These are phyloP conservation scores for Hsuehochloa calcarea DNA, from an alignment of 176 grass and related monocot genomes.

Conservation along the genomic window DNA sequence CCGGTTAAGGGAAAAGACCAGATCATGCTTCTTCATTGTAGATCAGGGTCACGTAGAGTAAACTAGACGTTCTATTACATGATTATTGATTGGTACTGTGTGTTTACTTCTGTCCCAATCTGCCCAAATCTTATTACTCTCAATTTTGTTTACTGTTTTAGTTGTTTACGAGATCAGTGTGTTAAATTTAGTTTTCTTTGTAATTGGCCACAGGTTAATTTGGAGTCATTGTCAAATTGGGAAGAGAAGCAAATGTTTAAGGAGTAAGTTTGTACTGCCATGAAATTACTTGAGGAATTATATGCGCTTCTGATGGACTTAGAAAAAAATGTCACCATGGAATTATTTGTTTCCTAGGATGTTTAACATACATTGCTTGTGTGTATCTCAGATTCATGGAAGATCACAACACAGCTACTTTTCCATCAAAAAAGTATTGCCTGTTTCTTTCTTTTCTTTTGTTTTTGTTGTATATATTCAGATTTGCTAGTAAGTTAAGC, in stretches of 20 bases:
- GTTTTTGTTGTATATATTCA: neutral
- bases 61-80: neutral
- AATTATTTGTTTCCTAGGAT: neutral
- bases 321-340: neutral
- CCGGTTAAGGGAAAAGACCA: too few species aligned
- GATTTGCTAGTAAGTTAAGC: neutral
- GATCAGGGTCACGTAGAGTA: neutral
- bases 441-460: neutral
- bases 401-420: slow-evolving; percentile 95
- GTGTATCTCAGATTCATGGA: slow-evolving; percentile 83
- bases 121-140: neutral
- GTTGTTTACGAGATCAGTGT: neutral
- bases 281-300: slow-evolving; percentile 29
- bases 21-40: too few species aligned
- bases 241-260: slow-evolving; percentile 99
- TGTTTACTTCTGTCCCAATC: neutral
- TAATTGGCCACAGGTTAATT: slow-evolving; percentile 64
- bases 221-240: slow-evolving; percentile 88
- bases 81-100: neutral
- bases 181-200: slow-evolving; percentile 7
- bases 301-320: neutral
- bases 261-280: slow-evolving; percentile 61
- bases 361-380: slow-evolving; percentile 34
- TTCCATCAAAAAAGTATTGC: slow-evolving; percentile 90
- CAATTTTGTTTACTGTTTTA: neutral